Conservation (phyloP, 441 rosid genomes). For the Viola pubescens region DNA sequence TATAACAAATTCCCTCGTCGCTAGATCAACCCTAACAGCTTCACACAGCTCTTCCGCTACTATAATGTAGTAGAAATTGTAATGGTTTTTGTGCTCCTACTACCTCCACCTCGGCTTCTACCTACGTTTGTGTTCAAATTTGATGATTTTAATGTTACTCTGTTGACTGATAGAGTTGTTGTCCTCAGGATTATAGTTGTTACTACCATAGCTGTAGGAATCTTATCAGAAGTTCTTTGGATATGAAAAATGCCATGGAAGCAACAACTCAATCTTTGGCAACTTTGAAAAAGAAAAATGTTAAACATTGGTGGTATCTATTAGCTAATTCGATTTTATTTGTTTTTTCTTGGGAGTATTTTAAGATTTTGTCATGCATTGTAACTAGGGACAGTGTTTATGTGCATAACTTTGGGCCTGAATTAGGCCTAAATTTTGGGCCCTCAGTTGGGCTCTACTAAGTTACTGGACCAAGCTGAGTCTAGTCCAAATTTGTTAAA, state of each 20-base stretch:
- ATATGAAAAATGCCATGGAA: conserved; percentile 1
- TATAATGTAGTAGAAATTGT: neutral
- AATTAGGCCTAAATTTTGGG: too few species aligned
- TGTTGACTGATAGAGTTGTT: neutral
- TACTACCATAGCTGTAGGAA: conserved; percentile 6
- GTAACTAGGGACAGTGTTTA: too few species aligned
- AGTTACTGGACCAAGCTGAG: too few species aligned
- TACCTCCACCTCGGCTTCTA: neutral
- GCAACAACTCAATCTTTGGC: conserved; percentile 1
- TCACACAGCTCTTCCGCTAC: neutral
- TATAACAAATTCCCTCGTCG: neutral
- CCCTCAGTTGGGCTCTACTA: too few species aligned
- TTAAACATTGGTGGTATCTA: neutral
- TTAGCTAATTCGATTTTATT: neutral
- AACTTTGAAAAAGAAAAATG: neutral
- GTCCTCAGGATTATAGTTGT: neutral
- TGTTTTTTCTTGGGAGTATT: too few species aligned
- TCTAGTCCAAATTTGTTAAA: too few species aligned
- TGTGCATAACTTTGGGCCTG: too few species aligned
- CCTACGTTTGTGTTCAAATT: neutral
- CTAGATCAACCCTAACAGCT: neutral
- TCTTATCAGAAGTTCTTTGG: neutral
- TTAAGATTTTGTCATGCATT: too few species aligned
- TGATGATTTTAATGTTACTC: neutral
- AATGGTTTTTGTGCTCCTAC: neutral